Conservation (phyloP, 208 protist genomes). For the Trichomonas gallinae region DNA sequence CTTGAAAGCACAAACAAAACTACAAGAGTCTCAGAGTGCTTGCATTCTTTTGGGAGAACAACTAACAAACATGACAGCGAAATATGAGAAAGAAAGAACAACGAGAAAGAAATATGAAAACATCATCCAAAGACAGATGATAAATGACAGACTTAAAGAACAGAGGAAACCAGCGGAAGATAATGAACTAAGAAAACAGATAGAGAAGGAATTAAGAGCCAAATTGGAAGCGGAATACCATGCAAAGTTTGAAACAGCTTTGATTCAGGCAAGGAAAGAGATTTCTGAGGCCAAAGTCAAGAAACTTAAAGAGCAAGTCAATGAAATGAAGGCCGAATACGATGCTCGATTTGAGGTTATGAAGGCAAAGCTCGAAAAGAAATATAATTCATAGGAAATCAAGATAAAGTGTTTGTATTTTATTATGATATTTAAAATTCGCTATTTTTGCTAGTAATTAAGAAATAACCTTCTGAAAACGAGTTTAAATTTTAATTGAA, state of each 20-base stretch:
- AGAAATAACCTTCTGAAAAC: too few species aligned
- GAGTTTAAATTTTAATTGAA: too few species aligned
- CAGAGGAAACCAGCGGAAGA: background rate
- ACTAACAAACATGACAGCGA: background rate
- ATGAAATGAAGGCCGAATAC: conserved; percentile 86
- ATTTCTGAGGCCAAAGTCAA: background rate
- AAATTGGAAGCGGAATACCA: background rate
- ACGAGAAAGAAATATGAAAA: background rate
- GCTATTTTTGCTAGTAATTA: too few species aligned
- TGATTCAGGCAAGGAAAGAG: background rate
- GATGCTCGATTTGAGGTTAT: conserved; percentile 76
- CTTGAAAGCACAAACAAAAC: background rate
- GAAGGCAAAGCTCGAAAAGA: conserved; percentile 62
- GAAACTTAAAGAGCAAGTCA: background rate
- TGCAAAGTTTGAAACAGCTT: background rate
- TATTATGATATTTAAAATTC: background rate
- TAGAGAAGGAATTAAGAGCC: background rate
- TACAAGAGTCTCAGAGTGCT: background rate
- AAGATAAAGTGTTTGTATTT: background rate
- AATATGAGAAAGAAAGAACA: background rate
- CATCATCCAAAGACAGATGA: background rate
- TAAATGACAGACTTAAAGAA: background rate
- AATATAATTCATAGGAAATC: background rate
- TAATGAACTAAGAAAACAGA: background rate
- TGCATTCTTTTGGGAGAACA: background rate